Conservation (phyloP, 768 basidiomycete genomes). For the Hericium coralloides region DNA sequence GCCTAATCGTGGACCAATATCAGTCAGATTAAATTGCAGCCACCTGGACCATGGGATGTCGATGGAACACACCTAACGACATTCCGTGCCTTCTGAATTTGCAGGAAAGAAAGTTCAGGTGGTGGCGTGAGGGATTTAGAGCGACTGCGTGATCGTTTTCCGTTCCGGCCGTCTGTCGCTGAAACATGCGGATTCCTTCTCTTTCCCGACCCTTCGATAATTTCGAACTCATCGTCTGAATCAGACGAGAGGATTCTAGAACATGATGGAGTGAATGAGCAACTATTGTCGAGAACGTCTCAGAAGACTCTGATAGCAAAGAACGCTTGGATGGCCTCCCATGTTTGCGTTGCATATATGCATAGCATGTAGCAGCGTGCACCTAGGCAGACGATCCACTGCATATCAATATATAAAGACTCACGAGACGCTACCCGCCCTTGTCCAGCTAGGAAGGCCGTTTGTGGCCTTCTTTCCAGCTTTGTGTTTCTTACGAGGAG, state of each 20-base stretch:
- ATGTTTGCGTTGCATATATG: neutral
- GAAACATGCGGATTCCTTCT: slow-evolving; percentile 22
- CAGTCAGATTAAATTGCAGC: neutral
- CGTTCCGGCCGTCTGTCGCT: neutral
- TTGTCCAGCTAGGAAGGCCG: slow-evolving; percentile 13
- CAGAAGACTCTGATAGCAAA: neutral
- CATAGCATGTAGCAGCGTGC: neutral
- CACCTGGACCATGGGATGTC: neutral
- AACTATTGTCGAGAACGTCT: neutral
- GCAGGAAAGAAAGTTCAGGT: slow-evolving; percentile 45
- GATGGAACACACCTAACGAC: slow-evolving; percentile 43
- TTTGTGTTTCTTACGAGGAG: slow-evolving; percentile 11
- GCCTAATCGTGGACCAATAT: slow-evolving; percentile 25
- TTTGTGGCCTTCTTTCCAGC: slow-evolving; percentile 5
- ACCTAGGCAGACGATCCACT: neutral
- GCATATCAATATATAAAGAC: neutral
- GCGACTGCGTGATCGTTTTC: slow-evolving; percentile 44
- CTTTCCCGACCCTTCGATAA: slow-evolving; percentile 22
- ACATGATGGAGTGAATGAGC: neutral
- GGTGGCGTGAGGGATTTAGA: slow-evolving; percentile 74
- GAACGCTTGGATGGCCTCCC: neutral
- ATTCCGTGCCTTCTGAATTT: slow-evolving; percentile 46
- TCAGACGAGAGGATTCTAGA: slow-evolving; percentile 30
- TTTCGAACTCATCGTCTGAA: slow-evolving; percentile 38
- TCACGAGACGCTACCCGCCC: slow-evolving; percentile 8